Conservation (phyloP, 768 basidiomycete species). For the Mycena metata region DNA sequence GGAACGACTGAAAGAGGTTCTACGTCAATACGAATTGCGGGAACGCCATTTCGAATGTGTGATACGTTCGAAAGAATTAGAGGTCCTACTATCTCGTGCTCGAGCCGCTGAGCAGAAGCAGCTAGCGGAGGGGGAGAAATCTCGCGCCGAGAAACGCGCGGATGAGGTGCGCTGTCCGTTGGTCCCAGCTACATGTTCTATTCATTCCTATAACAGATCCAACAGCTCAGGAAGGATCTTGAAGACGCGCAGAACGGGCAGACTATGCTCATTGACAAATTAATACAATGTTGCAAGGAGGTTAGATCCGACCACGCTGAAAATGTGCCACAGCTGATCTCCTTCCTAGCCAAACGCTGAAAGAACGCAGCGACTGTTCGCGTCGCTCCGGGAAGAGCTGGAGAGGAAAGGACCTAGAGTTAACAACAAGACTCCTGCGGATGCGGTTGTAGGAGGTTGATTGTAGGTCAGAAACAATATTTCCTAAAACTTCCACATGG, state of each 20-base stretch:
- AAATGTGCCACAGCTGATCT: background rate
- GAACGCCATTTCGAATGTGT: constrained; percentile 95
- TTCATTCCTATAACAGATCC: constrained; percentile 59
- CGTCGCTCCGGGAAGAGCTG: constrained; percentile 85
- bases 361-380: constrained; percentile 83
- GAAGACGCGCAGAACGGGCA: constrained; percentile 86
- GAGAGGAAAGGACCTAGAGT: constrained; percentile 74
- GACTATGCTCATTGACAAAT: constrained; percentile 84
- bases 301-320: constrained; percentile 56
- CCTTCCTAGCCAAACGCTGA: constrained; percentile 82
- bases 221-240: constrained; percentile 79
- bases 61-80: constrained; percentile 91
- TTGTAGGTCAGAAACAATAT: constrained; percentile 33
- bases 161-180: constrained; percentile 72
- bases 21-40: constrained; percentile 90
- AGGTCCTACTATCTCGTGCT: constrained; percentile 88
- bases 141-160: constrained; percentile 74
- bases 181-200: constrained; percentile 36
- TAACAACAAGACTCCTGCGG: constrained; percentile 57
- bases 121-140: constrained; percentile 81
- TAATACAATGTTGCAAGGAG: constrained; percentile 90
- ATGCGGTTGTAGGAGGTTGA: constrained; percentile 62
- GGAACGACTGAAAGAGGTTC: constrained; percentile 87
- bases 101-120: constrained; percentile 91
- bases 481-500: constrained; percentile 23